Conservation (phyloP, 495 filamentous ascomycete genomes). For the Hyaloscypha hepaticicola region DNA sequence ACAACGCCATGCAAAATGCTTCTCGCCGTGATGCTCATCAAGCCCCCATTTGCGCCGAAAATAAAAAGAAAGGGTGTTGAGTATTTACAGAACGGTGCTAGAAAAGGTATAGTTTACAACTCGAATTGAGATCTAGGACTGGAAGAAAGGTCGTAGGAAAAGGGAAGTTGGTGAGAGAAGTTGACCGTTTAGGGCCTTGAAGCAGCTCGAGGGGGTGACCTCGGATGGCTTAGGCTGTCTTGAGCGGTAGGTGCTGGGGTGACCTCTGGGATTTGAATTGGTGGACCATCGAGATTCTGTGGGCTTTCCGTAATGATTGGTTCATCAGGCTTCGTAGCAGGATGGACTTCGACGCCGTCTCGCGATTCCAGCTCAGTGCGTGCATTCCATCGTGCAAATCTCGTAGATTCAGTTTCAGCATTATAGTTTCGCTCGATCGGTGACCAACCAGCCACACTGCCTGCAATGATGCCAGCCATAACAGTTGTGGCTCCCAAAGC, state of each 20-base stretch:
- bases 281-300: constrained; percentile 45
- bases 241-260: constrained; percentile 14
- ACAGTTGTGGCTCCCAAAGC: constrained; percentile 80
- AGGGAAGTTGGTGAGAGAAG: neutral
- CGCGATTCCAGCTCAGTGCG: constrained; percentile 54
- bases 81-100: neutral
- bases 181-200: neutral
- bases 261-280: constrained; percentile 51
- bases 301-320: constrained; percentile 50
- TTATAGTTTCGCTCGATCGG: constrained; percentile 64
- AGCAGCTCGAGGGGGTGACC: neutral
- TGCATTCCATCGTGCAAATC: constrained; percentile 43
- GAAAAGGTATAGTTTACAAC: neutral
- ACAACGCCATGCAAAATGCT: neutral
- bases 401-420: constrained; percentile 45
- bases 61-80: neutral
- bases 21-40: neutral
- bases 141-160: neutral
- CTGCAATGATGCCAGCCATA: constrained; percentile 85
- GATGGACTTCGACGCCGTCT: constrained; percentile 39
- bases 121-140: neutral
- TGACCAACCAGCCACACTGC: constrained; percentile 82
- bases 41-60: neutral
- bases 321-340: constrained; percentile 42
- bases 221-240: too few relatives aligned